Evolutionary conservation across 2,329 filamentous ascomycete species (phyloP).

Genomic region (Neofusicoccum parvum): DNA sequence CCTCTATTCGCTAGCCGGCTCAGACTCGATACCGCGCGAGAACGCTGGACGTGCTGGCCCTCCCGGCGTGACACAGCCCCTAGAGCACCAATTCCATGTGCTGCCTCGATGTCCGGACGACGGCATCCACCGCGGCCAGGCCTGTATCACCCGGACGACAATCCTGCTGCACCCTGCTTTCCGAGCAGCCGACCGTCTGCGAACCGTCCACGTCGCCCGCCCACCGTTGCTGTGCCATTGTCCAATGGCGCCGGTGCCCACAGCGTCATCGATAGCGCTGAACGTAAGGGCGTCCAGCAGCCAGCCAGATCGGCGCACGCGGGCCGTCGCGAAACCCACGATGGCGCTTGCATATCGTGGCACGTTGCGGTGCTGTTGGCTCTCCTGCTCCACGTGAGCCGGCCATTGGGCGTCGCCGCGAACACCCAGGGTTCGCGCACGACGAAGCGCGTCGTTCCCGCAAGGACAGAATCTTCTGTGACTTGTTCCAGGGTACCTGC

Average conservation of each 20-base stretch:
- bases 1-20: too few relatives aligned
- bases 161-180: background rate
- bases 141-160: background rate
- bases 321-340: background rate
- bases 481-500: conserved; percentile 3
- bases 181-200: background rate
- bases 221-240: background rate
- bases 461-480: background rate
- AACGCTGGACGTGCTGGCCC: too few relatives aligned
- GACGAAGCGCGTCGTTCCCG: background rate
- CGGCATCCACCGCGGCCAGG: background rate
- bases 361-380: background rate
- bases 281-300: background rate
- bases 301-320: background rate
- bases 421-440: background rate
- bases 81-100: too few relatives aligned
- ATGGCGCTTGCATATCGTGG: background rate
- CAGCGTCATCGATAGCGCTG: background rate
- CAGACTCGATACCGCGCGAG: too few relatives aligned
- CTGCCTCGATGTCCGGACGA: background rate
- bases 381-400: background rate
- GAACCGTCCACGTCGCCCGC: background rate
- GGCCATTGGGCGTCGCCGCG: background rate
- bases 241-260: background rate
- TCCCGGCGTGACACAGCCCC: too few relatives aligned